Conservation (phyloP, 495 filamentous ascomycete genomes). For the Neurospora discreta region DNA sequence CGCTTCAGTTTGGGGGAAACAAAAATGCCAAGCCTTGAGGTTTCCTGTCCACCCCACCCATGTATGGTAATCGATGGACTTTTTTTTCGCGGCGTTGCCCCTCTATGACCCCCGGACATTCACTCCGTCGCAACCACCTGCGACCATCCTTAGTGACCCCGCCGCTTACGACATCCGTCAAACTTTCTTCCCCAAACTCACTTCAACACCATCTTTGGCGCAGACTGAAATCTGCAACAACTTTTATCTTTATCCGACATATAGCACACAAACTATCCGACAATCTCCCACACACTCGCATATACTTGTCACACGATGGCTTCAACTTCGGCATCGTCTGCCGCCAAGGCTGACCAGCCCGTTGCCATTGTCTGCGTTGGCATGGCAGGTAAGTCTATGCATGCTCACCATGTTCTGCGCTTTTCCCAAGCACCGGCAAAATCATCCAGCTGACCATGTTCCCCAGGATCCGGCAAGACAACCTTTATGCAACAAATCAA, state of each 20-base stretch:
- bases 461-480: constrained; percentile 80
- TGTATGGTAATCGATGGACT: not conserved
- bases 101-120: not conserved
- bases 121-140: not conserved
- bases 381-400: constrained; percentile 64
- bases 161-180: not conserved
- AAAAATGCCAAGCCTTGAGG: not conserved
- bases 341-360: constrained; percentile 21
- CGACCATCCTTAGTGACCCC: not conserved
- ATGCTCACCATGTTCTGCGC: not conserved
- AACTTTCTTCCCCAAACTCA: not conserved
- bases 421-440: not conserved
- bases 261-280: not conserved
- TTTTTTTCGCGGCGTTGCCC: not conserved
- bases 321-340: constrained; percentile 9
- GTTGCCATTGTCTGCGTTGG: constrained; percentile 84
- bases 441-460: not conserved
- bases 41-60: not conserved
- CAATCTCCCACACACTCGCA: not conserved
- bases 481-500: constrained; percentile 98
- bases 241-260: not conserved
- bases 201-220: not conserved
- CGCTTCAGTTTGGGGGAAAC: not conserved
- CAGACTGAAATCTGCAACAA: not conserved
- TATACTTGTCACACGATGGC: constrained; percentile 7